Base-by-base conservation (phyloP, 2,329 filamentous ascomycete genomes). In the Penicillium crustosum region DNA sequence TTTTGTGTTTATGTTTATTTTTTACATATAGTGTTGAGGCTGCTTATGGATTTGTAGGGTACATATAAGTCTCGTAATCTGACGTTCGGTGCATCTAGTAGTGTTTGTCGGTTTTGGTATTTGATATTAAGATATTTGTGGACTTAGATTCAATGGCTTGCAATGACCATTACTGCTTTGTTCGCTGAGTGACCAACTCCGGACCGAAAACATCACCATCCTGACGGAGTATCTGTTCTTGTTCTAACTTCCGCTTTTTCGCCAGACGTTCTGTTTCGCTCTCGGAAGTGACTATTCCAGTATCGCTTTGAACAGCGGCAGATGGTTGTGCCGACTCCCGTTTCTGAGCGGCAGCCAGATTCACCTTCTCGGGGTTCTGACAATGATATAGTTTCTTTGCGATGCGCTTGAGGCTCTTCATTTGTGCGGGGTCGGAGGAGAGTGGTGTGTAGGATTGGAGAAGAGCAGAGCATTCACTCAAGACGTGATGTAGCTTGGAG, bases 371-470 rank as follows among this genome's bases (percentile, higher is more conserved):
- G 0, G 78, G 77, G 59, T 81, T 79, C 61, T 79, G 77, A 58
- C 79, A 82, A 36, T 77, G 74, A 56, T 76, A 78, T 13, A 81
- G 66, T 61, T 82, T 82, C 66, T 80, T 81, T 19, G 77, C 78
- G 42, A 82, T 81, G 19, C 73, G 73, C 44, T 72, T 75, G 29
- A 81, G 68, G 39, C 71, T 75, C 55, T 77, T 77, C 60, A 78
- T 74, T 55, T 76, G 75, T 2, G 69, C 69, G 13, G 73, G 71
- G 42, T 78, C 75, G 0, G 70, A 68, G 3, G 73, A 69, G 15
- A 74, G 66, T 2, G 74, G 70, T 29, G 69, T 71, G 49, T 78
- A 80, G 1, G 74, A 71, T 41, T 72, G 62, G 4, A 81, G 68
- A 13, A 79, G 65, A 8, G 66, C 58, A 13, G 74, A 66, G 61